Evolutionary conservation across 495 filamentous ascomycete genomes (phyloP), one percentile per base, ranked within the genome.

Genomic region (Tuber umbilicatum): DNA sequence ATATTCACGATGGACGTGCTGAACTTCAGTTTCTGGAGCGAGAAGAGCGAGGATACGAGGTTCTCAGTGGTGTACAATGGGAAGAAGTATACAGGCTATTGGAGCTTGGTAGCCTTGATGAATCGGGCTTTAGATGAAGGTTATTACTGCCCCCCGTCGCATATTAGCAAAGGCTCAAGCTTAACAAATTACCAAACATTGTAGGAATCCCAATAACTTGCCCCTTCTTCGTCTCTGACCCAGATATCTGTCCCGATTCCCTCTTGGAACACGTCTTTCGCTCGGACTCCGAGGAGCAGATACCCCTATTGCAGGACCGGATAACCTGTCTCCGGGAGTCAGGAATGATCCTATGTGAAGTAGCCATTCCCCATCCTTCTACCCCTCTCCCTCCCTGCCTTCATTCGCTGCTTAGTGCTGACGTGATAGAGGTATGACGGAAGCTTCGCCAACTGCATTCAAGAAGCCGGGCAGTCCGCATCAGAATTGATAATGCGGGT

Each of bases 1-100:
- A 93, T 99, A 70, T 97, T 99, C 83, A 91, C 91, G 21, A 96
- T 98, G 93, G 95, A 99, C 81, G 83, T 99, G 21, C 85, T 99
- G 73, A 99, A 99, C 82, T 99, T 98, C 80, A 94, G 89, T 41
- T 99, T 99, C 83, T 99, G 94, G 94, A 94, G 92, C 38, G 90
- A 90, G 43, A 75, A 83, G 7, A 85, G 87, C 35, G 86, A 89
- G 43, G 85, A 88, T 17, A 86, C 91, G 76, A 85, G 92, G 42
- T 98, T 96, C 83, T 86, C 90, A 14, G 86, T 98, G 10, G 89
- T 91, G 64, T 98, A 97, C 82, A 87, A 87, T 35, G 94, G 89
- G 40, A 90, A 89, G 84, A 88, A 83, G 72, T 97, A 92, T 91
- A 97, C 94, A 2, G 95, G 95, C 40, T 99, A 99, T 81, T 97